These are phyloP conservation scores for Heliocybe sulcata DNA, from an alignment of 1,284 basidiomycete genomes.

Conservation along the genomic window DNA sequence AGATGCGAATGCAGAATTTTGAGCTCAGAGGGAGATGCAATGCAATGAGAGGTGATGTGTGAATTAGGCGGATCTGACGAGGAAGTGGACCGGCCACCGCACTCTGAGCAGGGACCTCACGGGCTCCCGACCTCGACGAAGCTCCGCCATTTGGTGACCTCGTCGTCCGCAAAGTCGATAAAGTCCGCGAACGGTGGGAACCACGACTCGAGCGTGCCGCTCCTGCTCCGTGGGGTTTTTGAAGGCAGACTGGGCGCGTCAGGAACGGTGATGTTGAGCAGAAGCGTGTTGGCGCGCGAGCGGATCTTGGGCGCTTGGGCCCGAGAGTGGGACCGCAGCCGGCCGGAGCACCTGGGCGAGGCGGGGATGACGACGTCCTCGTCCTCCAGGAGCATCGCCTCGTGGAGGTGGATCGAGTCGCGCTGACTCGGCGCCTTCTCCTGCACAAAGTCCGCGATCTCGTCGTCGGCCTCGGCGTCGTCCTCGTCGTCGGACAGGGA, in stretches of 20 bases:
- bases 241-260: neutral
- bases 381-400: neutral
- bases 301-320: neutral
- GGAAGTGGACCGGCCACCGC: neutral
- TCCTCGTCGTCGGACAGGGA: neutral
- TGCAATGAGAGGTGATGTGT: too few relatives aligned
- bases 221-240: too few relatives aligned
- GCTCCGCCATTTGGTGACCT: neutral
- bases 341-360: neutral
- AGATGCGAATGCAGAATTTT: too few relatives aligned
- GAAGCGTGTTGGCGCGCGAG: neutral
- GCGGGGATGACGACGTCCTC: neutral
- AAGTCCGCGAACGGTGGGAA: neutral
- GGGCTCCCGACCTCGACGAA: neutral
- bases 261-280: neutral
- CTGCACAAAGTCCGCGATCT: neutral
- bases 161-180: slow-evolving; percentile 1
- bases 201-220: neutral
- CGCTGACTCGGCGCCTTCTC: neutral
- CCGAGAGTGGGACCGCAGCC: neutral
- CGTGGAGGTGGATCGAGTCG: neutral
- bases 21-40: too few relatives aligned
- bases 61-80: too few relatives aligned
- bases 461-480: neutral
- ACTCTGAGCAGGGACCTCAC: neutral